Conservation (phyloP, 1,139 yeast species). For the Insectozyma bohioensis region DNA sequence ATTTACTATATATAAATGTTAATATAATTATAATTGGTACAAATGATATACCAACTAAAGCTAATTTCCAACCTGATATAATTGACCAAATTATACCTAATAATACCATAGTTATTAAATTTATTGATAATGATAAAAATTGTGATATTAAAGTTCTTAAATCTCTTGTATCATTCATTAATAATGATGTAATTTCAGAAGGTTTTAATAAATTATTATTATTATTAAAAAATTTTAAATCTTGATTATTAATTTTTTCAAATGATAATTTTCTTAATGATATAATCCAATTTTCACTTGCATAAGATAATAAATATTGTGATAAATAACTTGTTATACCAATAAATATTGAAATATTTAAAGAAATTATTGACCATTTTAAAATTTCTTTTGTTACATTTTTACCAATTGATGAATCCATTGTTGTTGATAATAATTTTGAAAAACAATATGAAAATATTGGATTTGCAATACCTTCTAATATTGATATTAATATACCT, state of each 20-base stretch:
- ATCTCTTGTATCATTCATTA: slow-evolving; percentile 82
- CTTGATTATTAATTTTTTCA: slow-evolving; percentile 49
- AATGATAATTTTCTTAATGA: slow-evolving; percentile 53
- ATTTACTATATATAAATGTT: slow-evolving; percentile 51
- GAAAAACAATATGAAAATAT: slow-evolving; percentile 78
- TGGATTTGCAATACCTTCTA: slow-evolving; percentile 70
- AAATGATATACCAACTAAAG: slow-evolving; percentile 76
- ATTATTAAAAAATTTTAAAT: slow-evolving; percentile 52
- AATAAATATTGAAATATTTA: slow-evolving; percentile 59
- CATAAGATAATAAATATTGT: slow-evolving; percentile 48
- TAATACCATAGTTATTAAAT: slow-evolving; percentile 52
- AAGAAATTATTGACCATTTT: slow-evolving; percentile 68
- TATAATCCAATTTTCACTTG: slow-evolving; percentile 70
- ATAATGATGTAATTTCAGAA: slow-evolving; percentile 61
- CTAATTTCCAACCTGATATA: slow-evolving; percentile 79
- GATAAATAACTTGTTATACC: slow-evolving; percentile 58
- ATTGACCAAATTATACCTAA: slow-evolving; percentile 79
- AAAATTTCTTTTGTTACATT: slow-evolving; percentile 29
- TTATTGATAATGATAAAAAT: slow-evolving; percentile 54
- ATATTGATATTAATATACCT: slow-evolving; percentile 55
- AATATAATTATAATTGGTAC: slow-evolving; percentile 59
- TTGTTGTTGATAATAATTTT: slow-evolving; percentile 57
- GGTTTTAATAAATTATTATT: slow-evolving; percentile 30
- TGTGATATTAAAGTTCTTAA: slow-evolving; percentile 63
- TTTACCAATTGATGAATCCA: slow-evolving; percentile 38